Evolutionary conservation across 495 filamentous ascomycete species (phyloP), one percentile per base, ranked within the genome.

Genomic region (Penicillium lagena): DNA sequence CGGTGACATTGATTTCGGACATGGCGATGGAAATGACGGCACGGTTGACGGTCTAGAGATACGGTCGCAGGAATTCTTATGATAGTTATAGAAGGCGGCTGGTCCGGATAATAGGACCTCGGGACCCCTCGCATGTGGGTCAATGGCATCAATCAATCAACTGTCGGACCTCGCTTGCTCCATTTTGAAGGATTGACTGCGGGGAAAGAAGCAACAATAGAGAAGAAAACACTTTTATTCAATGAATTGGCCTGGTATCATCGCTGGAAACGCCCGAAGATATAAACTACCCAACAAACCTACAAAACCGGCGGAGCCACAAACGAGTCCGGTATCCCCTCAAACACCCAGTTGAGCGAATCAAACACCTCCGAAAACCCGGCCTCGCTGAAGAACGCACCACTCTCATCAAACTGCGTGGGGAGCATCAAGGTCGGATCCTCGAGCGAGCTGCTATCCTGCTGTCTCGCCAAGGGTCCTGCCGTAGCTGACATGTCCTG

Each of bases 301-400:
- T 61, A 73, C 36, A 71, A 49, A 29, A 68, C 52, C 12, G 66
- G 62, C n/a, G 68, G 65, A 12, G 63, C 65, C 33, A 64, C 62
- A 46, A 71, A 69, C 6, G 61, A 63, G 37, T 73, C 68, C 0
- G 70, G 70, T 34, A 72, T 62, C 7, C 70, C 70, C 9, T 73
- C 70, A 54, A 73, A 73, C 9, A 73, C 70, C 70, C 70, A 73
- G 37, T 73, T 73, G 10, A 73, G 54, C 1, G 68, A 71, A 45
- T 73, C 70, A 38, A 73, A 73, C 0, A 73, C 67, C 40, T 73
- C 70, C 0, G 70, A 73, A 37, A 73, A 73, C 0, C 70, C 68
- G 27, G 65, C 61, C 46, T 73, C 70, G 38, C 58, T 66, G 47
- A 73, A 66, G 34, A 73, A 71, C 0, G 58, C 63, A 15, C 62